Percentiles rank a stretch among this genome's conserved stretches.
phyloP scores from a whole-genome alignment of 2,329 filamentous ascomycete species.

The Curvularia eragrostidis region DNA sequence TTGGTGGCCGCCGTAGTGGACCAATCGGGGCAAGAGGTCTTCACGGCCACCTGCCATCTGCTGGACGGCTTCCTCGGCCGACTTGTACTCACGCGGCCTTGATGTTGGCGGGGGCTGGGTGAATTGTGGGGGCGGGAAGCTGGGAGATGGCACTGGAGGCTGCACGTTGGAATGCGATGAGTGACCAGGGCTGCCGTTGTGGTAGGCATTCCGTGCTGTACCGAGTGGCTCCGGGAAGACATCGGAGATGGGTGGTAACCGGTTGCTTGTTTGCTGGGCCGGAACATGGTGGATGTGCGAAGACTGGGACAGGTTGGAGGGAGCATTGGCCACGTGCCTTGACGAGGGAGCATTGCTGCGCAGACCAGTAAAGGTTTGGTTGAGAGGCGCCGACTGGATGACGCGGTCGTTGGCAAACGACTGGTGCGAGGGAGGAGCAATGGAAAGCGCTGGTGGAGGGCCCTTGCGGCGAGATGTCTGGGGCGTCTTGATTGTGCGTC shows the following conservation, averaged over 20 bases:
- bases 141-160: constrained; percentile 77
- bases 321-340: constrained; percentile 79
- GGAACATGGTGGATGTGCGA: constrained; percentile 92
- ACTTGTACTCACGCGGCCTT: constrained; percentile 86
- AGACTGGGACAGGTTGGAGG: constrained; percentile 80
- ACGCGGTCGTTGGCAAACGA: constrained; percentile 93
- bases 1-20: constrained; percentile 94
- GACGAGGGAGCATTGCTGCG: constrained; percentile 69
- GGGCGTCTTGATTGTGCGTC: constrained; percentile 67
- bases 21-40: constrained; percentile 88
- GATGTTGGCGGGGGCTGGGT: constrained; percentile 58
- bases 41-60: constrained; percentile 90
- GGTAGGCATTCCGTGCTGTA: constrained; percentile 57
- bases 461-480: constrained; percentile 75
- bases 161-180: constrained; percentile 69
- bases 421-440: constrained; percentile 90
- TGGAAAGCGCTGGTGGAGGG: constrained; percentile 87
- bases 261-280: constrained; percentile 87
- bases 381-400: constrained; percentile 93
- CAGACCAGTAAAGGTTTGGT: constrained; percentile 93
- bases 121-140: constrained; percentile 66
- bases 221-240: constrained; percentile 85
- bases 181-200: constrained; percentile 69
- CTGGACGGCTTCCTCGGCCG: constrained; percentile 92
- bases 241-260: constrained; percentile 90